phyloP scores from a whole-genome alignment of 495 filamentous ascomycete genomes.

The Trichoderma reesei region DNA sequence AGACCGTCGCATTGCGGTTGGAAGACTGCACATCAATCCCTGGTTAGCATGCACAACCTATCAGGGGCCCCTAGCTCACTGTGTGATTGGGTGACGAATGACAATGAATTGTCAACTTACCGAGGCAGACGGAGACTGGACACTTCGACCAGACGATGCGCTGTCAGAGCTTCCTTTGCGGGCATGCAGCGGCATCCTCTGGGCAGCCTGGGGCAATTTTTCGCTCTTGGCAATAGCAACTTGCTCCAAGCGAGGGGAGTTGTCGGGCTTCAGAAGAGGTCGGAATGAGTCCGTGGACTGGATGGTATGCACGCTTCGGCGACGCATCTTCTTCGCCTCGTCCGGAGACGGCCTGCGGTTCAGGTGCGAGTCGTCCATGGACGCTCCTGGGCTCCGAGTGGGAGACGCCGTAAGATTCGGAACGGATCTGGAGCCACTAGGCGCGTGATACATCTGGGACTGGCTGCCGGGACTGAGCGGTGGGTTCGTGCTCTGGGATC shows the following conservation, averaged over 20 bases:
- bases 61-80: conserved; percentile 11
- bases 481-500: conserved; percentile 14
- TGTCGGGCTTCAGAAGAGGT: conserved; percentile 28
- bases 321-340: conserved; percentile 63
- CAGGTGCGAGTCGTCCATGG: conserved; percentile 46
- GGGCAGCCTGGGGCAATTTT: conserved; percentile 13
- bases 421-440: background rate
- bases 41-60: conserved; percentile 23
- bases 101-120: conserved; percentile 27
- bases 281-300: conserved; percentile 50
- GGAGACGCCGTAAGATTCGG: background rate
- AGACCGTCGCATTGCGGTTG: conserved; percentile 35
- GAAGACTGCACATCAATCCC: conserved; percentile 31
- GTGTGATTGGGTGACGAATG: conserved; percentile 32
- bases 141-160: conserved; percentile 31
- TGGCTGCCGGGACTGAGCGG: conserved; percentile 11
- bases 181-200: conserved; percentile 16
- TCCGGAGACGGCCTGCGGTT: conserved; percentile 42
- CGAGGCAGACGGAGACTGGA: conserved; percentile 33
- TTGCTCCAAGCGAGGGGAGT: conserved; percentile 28
- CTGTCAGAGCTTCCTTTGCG: conserved; percentile 36
- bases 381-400: conserved; percentile 18
- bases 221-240: conserved; percentile 17
- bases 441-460: background rate
- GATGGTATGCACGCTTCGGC: conserved; percentile 74